Evolutionary conservation across 805 yeast species (phyloP).

Genomic region (Barnettozyma sucrosica): DNA sequence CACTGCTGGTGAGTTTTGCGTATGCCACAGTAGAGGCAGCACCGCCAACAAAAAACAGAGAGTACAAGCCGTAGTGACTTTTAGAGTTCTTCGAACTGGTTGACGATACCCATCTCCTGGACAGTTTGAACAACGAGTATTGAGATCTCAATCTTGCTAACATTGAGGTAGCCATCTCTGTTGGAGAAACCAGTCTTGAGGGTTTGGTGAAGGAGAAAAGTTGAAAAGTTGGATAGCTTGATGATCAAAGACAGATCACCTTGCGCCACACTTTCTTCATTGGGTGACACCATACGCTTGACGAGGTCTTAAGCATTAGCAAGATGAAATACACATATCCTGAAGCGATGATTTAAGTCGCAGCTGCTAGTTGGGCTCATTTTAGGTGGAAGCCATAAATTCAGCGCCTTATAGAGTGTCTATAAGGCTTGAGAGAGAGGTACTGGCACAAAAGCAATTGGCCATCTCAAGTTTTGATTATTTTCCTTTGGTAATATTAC

Average conservation of each 20-base stretch:
- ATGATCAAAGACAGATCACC: background rate
- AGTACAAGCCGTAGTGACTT: background rate
- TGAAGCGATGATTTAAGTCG: background rate
- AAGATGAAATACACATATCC: background rate
- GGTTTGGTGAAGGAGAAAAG: background rate
- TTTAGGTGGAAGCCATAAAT: background rate
- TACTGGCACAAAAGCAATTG: too few relatives aligned
- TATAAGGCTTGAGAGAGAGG: too few relatives aligned
- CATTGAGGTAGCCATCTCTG: background rate
- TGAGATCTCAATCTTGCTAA: background rate
- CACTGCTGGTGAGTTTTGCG: background rate
- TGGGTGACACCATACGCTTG: background rate
- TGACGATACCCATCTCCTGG: conserved; percentile 3
- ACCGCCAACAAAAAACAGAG: conserved; percentile 17
- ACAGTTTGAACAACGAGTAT: background rate
- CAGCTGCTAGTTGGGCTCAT: background rate
- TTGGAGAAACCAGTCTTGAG: background rate
- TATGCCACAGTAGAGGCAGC: conserved; percentile 11
- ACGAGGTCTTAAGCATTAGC: background rate
- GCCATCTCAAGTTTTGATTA: background rate
- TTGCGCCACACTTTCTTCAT: conserved; percentile 1
- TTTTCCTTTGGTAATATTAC: background rate
- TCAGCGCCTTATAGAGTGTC: too few relatives aligned
- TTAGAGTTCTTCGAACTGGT: background rate
- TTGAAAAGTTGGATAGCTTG: background rate